Evolutionary conservation across 345 rosid species (phyloP), one percentile per base, ranked within the genome.

Genomic region (Litchi chinensis): DNA sequence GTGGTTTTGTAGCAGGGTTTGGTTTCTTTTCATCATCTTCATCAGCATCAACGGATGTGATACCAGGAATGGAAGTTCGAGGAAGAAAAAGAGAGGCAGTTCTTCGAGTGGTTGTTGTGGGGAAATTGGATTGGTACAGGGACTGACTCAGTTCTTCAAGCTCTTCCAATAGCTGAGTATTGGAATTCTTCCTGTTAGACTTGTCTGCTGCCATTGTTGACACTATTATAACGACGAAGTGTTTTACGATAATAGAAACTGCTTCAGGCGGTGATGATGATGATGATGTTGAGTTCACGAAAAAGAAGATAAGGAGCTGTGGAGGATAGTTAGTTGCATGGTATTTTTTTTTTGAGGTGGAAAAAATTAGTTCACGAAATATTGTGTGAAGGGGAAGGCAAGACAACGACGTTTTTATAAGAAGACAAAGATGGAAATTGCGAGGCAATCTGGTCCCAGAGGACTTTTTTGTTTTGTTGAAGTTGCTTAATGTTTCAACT

Each of bases 71-170:
- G 1, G 98, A 90, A 70, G 81, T 83, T 32, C 99, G 87, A 3
- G 98, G 96, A 54, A 95, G 96, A 24, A 84, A 97, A 37, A 95
- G 95, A 7, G 99, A 95, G 64, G 92, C 87, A 0, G 98, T 90
- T 65, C 78, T 60, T 60, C 65, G 59, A 16, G 16, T 60, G 65
- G 65, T 18, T 21, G 65, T 60, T 60, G 28, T 21, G 24, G 65
- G 10, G 65, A 60, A n/a, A 0, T 60, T 60, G 24, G 65, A 60
- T 60, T 60, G 65, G 65, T n/a, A 60, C 12, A 60, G 65, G 5
- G 65, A 60, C 28, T 60, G 65, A 60, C 65, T 60, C 65, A 60
- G 28, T 60, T 60, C 65, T 60, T 60, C 65, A 60, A 60, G 65
- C 28, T 60, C 65, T 19, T 60, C 65, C 28, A 60, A 2, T 8